Conservation (phyloP, 352 stramenopile genomes). For the Globisporangium cederbergense region DNA sequence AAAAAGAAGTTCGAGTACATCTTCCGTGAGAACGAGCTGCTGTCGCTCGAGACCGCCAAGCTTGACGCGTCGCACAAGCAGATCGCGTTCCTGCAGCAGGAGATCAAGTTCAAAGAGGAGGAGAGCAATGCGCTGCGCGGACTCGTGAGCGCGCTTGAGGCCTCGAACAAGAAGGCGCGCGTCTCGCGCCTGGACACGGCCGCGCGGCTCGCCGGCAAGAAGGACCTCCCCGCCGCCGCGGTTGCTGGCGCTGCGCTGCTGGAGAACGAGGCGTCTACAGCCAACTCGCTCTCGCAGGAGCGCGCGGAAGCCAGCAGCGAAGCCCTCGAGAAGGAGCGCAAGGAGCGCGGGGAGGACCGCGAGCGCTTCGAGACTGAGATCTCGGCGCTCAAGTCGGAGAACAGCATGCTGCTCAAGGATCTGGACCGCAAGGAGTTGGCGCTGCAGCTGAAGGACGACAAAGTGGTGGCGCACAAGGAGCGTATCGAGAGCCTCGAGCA, state of each 20-base stretch:
- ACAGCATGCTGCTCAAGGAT: conserved; percentile 70
- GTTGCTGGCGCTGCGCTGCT: conserved; percentile 27
- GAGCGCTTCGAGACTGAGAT: conserved; percentile 50
- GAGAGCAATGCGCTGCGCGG: conserved; percentile 68
- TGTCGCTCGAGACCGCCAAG: conserved; percentile 81
- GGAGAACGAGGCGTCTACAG: conserved; percentile 24
- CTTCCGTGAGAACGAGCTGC: conserved; percentile 82
- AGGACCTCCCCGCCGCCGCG: conserved; percentile 23
- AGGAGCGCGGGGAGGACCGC: conserved; percentile 37
- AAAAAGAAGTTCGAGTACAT: conserved; percentile 89
- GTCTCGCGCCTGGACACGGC: conserved; percentile 57
- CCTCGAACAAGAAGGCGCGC: conserved; percentile 80
- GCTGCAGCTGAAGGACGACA: conserved; percentile 61
- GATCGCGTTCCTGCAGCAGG: conserved; percentile 78
- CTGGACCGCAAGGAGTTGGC: conserved; percentile 66
- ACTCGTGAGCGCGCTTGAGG: conserved; percentile 71
- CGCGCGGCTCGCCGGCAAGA: conserved; percentile 24
- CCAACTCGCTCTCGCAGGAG: conserved; percentile 3
- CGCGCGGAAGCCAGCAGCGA: conserved; percentile 19
- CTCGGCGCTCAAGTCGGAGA: conserved; percentile 62
- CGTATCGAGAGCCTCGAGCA: conserved; percentile 57
- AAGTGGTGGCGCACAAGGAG: conserved; percentile 57
- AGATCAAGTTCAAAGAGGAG: conserved; percentile 85
- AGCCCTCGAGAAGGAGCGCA: conserved; percentile 37
- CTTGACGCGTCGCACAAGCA: conserved; percentile 82